phyloP scores from a whole-genome alignment of 2,329 filamentous ascomycete species.

The Helotiales sp. region DNA sequence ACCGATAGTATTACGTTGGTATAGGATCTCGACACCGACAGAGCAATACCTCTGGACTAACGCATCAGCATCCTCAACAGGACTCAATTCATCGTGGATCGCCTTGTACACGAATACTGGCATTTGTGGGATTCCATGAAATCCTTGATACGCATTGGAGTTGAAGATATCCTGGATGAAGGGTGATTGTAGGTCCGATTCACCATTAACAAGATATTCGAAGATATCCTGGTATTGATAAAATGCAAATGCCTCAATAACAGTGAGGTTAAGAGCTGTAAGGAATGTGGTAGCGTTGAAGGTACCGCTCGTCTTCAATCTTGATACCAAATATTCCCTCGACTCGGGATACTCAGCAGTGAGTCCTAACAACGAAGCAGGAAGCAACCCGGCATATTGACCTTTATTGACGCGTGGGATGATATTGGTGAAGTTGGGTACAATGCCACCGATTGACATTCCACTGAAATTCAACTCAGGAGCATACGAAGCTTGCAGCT shows the following conservation, averaged over 20 bases:
- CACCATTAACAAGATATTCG: not conserved
- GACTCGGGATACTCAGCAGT: not conserved
- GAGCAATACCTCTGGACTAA: not conserved
- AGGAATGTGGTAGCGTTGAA: not conserved
- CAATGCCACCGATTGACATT: conserved; percentile 49
- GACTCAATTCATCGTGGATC: conserved; percentile 4
- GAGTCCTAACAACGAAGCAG: not conserved
- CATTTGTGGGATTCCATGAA: conserved; percentile 1
- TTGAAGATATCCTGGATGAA: not conserved
- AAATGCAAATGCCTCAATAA: not conserved
- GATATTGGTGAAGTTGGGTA: conserved; percentile 40
- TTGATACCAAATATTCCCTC: not conserved
- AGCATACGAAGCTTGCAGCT: conserved; percentile 52
- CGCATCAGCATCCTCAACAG: not conserved
- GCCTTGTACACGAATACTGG: conserved; percentile 4
- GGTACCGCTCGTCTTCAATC: not conserved
- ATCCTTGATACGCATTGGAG: not conserved
- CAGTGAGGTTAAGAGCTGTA: not conserved
- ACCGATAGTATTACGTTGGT: conserved; percentile 44
- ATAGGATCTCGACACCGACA: conserved; percentile 26
- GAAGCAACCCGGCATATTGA: not conserved
- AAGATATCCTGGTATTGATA: not conserved
- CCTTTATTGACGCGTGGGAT: not conserved
- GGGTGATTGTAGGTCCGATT: not conserved
- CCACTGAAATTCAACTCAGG: conserved; percentile 51